Conservation (phyloP, 2,329 filamentous ascomycete genomes). For the Metarhizium rileyi region DNA sequence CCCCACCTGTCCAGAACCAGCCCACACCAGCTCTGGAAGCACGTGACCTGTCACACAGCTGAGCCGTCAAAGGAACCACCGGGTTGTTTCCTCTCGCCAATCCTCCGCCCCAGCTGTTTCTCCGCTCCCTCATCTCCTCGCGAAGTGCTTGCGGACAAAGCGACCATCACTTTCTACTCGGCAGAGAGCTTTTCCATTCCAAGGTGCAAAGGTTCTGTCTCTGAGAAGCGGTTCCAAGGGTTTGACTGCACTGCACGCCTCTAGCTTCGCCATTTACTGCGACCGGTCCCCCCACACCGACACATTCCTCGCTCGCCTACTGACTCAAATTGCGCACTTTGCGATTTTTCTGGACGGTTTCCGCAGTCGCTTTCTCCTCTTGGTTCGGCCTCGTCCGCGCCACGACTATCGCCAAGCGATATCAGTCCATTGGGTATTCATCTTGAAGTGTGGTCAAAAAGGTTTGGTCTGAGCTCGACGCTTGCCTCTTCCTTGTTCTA, state of each 20-base stretch:
- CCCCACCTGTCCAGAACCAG: too few relatives aligned
- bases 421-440: neutral
- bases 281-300: neutral
- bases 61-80: neutral
- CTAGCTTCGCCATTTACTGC: neutral
- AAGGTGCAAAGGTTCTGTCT: neutral
- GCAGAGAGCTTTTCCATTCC: conserved; percentile 2
- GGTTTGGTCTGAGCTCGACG: conserved; percentile 28
- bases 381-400: neutral
- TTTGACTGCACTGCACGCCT: neutral
- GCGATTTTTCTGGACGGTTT: neutral
- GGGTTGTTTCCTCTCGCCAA: too few relatives aligned
- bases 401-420: neutral
- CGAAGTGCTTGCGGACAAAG: conserved; percentile 1
- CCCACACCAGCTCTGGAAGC: neutral
- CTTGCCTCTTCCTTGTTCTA: conserved; percentile 28
- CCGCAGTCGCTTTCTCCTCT: neutral
- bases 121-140: neutral
- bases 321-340: neutral
- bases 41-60: neutral
- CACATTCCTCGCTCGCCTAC: neutral
- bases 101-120: neutral
- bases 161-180: neutral
- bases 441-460: conserved; percentile 4
- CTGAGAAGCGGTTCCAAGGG: neutral